A percentile compares a stretch with the other conserved stretches of the same genome.
phyloP scores from a whole-genome alignment of 495 filamentous ascomycete species.

The Opeltia flavorubescens region DNA sequence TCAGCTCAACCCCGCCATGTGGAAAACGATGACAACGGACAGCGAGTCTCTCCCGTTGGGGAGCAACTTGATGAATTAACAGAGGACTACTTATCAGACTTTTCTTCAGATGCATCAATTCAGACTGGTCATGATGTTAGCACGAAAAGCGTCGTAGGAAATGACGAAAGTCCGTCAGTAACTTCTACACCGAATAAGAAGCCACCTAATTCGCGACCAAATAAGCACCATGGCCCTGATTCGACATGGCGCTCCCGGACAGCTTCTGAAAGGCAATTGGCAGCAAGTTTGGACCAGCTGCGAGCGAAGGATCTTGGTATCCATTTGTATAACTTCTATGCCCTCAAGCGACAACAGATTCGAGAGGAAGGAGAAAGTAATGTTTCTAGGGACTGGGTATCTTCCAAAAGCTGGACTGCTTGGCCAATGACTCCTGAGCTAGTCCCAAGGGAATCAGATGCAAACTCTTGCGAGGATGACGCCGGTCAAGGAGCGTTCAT shows the following conservation, averaged over 20 bases:
- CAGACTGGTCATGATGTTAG: too few relatives aligned
- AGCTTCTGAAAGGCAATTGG: constrained; percentile 39
- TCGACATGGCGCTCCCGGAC: constrained; percentile 49
- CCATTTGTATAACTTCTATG: constrained; percentile 65
- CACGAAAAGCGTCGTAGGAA: too few relatives aligned
- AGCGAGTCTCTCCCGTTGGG: too few relatives aligned
- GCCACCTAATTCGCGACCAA: too few relatives aligned
- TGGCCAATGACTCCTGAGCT: constrained; percentile 54
- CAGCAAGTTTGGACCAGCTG: constrained; percentile 40
- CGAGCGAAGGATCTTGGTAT: constrained; percentile 48
- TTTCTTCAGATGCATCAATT: too few relatives aligned
- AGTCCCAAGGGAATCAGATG: constrained; percentile 44
- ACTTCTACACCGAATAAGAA: too few relatives aligned
- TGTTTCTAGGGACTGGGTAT: constrained; percentile 21
- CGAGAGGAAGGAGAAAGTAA: constrained; percentile 13
- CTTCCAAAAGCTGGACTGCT: constrained; percentile 52
- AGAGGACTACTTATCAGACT: too few relatives aligned
- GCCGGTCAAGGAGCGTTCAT: constrained; percentile 27
- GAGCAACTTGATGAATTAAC: too few relatives aligned
- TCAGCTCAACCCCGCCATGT: too few relatives aligned
- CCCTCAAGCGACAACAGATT: constrained; percentile 32
- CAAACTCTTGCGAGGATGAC: constrained; percentile 26
- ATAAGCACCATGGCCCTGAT: constrained; percentile 36
- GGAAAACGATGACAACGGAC: too few relatives aligned
- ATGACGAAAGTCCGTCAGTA: too few relatives aligned